Conservation (phyloP, 2,329 filamentous ascomycete genomes). For the Xylaria hypoxylon region DNA sequence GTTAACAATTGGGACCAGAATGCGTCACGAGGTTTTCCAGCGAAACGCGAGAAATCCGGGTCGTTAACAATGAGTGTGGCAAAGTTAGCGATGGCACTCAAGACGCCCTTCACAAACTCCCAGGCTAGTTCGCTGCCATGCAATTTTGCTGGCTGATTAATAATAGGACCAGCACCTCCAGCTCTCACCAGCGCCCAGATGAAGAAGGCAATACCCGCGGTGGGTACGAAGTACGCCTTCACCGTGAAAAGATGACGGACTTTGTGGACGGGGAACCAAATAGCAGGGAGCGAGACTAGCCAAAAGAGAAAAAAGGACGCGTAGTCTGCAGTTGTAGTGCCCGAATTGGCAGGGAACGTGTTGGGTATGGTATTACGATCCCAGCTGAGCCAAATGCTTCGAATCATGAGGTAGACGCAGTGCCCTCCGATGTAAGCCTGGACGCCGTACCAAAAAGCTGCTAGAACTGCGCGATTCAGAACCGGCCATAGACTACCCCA, state of each 20-base stretch:
- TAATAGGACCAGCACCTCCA: conserved; percentile 84
- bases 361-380: conserved; percentile 72
- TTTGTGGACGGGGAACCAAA: conserved; percentile 91
- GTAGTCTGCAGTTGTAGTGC: conserved; percentile 80
- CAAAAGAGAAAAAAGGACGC: conserved; percentile 90
- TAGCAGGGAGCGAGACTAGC: conserved; percentile 81
- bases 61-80: conserved; percentile 86
- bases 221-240: conserved; percentile 86
- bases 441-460: conserved; percentile 89
- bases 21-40: conserved; percentile 78
- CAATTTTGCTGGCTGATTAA: conserved; percentile 72
- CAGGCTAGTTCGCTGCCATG: conserved; percentile 79
- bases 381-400: conserved; percentile 81
- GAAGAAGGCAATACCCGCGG: conserved; percentile 86
- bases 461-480: conserved; percentile 87
- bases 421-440: conserved; percentile 86
- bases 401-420: conserved; percentile 90
- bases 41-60: conserved; percentile 88
- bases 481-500: conserved; percentile 92
- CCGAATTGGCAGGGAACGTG: conserved; percentile 71
- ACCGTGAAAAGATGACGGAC: conserved; percentile 91
- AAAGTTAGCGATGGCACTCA: conserved; percentile 92
- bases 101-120: conserved; percentile 86
- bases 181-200: conserved; percentile 87
- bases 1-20: conserved; percentile 83